Evolutionary conservation across 352 stramenopile species (phyloP).

Genomic region (Globisporangium perplexum): DNA sequence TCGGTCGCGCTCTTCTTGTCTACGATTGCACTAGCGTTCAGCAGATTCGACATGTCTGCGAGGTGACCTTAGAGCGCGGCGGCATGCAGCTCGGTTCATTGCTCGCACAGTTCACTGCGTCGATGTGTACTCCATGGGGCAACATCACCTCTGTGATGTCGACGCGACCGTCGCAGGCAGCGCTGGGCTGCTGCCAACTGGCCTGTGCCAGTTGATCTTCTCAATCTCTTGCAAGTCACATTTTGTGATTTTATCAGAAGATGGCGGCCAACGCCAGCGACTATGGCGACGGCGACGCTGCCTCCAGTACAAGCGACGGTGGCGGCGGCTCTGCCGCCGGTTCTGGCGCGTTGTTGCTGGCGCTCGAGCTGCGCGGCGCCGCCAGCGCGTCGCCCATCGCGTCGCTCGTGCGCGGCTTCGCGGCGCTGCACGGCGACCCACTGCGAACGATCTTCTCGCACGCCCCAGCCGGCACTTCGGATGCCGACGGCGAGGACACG

Average conservation of each 20-base stretch:
- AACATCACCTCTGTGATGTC: background rate
- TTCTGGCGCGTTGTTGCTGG: too few species aligned
- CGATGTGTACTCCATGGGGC: background rate
- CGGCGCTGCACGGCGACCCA: slow-evolving; percentile 42
- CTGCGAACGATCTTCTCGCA: slow-evolving; percentile 8
- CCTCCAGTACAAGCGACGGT: background rate
- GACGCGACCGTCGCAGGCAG: background rate
- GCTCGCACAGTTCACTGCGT: background rate
- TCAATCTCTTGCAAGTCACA: too few species aligned
- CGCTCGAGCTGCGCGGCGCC: slow-evolving; percentile 18
- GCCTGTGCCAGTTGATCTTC: too few species aligned
- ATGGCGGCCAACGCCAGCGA: background rate
- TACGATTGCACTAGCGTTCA: background rate
- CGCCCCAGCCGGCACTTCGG: background rate
- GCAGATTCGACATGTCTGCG: background rate
- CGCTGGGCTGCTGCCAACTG: background rate
- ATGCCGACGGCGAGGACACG: background rate
- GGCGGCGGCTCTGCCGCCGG: too few species aligned
- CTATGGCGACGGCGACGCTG: too few species aligned
- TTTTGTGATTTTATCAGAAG: too few species aligned
- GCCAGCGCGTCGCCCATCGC: slow-evolving; percentile 10
- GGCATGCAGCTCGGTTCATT: background rate
- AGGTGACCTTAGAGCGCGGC: background rate
- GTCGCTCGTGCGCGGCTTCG: slow-evolving; percentile 47
- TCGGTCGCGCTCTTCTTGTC: background rate